Percentiles rank a stretch among this genome's conserved stretches.
phyloP scores from a whole-genome alignment of 2,329 filamentous ascomycete species.

The Colletotrichum plurivorum region DNA sequence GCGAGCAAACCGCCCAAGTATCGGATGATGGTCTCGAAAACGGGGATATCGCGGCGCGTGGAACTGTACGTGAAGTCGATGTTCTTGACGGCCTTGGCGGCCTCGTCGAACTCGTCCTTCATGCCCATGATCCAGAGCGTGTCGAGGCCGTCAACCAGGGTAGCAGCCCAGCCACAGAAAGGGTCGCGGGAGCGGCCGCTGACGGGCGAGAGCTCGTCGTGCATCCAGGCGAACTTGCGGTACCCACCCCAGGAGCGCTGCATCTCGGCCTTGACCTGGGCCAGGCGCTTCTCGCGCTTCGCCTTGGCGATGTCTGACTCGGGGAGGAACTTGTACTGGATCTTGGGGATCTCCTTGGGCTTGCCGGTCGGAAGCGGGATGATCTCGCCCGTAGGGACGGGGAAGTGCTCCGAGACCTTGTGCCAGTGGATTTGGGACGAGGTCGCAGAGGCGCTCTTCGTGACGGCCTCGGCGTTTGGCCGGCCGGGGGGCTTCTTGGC shows the following conservation, averaged over 20 bases:
- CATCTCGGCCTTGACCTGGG: constrained; percentile 80
- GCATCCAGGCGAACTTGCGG: constrained; percentile 82
- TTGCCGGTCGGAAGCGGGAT: constrained; percentile 82
- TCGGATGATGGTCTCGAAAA: constrained; percentile 93
- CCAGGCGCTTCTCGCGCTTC: constrained; percentile 75
- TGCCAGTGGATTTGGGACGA: constrained; percentile 74
- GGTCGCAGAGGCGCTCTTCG: constrained; percentile 36
- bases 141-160: constrained; percentile 85
- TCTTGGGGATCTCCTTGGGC: constrained; percentile 78
- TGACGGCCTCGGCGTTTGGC: constrained; percentile 42
- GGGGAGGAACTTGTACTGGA: constrained; percentile 80
- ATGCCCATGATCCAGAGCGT: constrained; percentile 91
- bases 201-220: constrained; percentile 88
- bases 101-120: constrained; percentile 84
- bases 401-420: constrained; percentile 82
- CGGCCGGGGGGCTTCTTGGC: constrained; percentile 44
- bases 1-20: constrained; percentile 89
- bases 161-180: constrained; percentile 93
- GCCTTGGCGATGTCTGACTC: constrained; percentile 74
- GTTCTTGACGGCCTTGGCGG: constrained; percentile 75
- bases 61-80: constrained; percentile 88
- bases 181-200: constrained; percentile 79
- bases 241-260: constrained; percentile 87
- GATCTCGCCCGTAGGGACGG: constrained; percentile 77
- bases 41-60: constrained; percentile 77